Conservation (phyloP, 2,329 filamentous ascomycete genomes). For the Chalaropsis ovoidea region DNA sequence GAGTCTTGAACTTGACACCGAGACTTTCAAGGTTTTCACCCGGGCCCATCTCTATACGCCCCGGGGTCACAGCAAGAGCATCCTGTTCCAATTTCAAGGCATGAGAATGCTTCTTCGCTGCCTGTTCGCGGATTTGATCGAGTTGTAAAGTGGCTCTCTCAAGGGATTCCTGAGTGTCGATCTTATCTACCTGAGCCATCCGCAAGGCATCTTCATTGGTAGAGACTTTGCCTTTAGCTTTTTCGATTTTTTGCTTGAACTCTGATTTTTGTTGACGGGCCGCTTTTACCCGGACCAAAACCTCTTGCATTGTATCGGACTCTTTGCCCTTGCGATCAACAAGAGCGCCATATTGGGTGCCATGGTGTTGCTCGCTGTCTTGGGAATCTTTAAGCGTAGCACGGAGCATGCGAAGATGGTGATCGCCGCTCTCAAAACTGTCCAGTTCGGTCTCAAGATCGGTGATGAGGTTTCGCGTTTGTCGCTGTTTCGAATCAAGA, state of each 20-base stretch:
- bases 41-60: slow-evolving; percentile 30
- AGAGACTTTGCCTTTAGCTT: slow-evolving; percentile 18
- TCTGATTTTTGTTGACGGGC: slow-evolving; percentile 4
- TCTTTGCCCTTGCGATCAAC: slow-evolving; percentile 41
- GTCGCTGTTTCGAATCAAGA: slow-evolving; percentile 30
- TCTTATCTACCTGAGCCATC: slow-evolving; percentile 18
- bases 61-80: slow-evolving; percentile 46
- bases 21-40: slow-evolving; percentile 53
- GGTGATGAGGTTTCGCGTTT: slow-evolving; percentile 35
- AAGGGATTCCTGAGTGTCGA: slow-evolving; percentile 12
- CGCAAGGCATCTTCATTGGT: slow-evolving; percentile 34
- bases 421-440: slow-evolving; percentile 57
- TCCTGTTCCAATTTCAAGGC: slow-evolving; percentile 47
- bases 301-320: background rate
- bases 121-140: slow-evolving; percentile 36
- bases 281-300: background rate
- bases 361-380: slow-evolving; percentile 39
- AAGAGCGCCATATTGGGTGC: slow-evolving; percentile 47
- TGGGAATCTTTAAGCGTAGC: slow-evolving; percentile 46
- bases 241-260: slow-evolving; percentile 6
- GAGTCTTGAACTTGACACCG: slow-evolving; percentile 43
- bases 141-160: slow-evolving; percentile 38
- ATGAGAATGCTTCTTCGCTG: slow-evolving; percentile 29
- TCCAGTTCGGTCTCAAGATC: slow-evolving; percentile 51
- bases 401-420: slow-evolving; percentile 50